Conservation (phyloP, 106 monocot species). For the Iris macrosiphon region DNA sequence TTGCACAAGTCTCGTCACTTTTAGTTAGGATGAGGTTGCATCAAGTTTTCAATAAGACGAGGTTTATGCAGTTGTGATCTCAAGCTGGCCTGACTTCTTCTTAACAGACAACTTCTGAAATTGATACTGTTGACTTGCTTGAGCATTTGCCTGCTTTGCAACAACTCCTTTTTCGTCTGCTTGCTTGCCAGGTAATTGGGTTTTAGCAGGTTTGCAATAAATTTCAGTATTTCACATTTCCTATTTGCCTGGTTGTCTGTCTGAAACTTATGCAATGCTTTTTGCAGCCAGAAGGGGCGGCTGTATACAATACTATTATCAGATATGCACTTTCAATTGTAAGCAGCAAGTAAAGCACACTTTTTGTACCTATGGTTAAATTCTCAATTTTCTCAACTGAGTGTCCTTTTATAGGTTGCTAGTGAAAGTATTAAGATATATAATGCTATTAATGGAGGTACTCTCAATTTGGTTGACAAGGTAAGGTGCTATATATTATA, state of each 20-base stretch:
- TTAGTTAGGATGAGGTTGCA: no score
- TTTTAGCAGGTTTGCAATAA: no score
- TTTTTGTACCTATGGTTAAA: neutral
- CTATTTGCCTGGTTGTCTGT: neutral
- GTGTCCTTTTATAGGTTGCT: conserved; percentile 35
- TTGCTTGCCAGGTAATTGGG: conserved; percentile 54
- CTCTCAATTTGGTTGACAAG: conserved; percentile 65
- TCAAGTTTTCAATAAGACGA: no score
- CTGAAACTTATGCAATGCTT: conserved; percentile 2
- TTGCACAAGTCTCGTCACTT: no score
- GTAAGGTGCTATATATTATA: conserved; percentile 13
- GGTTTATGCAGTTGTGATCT: no score
- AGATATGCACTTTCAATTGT: conserved; percentile 72
- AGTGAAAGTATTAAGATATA: conserved; percentile 64
- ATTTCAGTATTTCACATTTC: neutral
- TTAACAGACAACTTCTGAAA: conserved; percentile 37
- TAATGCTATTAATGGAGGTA: conserved; percentile 53
- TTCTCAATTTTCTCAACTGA: neutral
- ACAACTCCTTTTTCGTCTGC: conserved; percentile 53
- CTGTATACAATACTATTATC: conserved; percentile 51
- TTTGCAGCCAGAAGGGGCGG: conserved; percentile 66
- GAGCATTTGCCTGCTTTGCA: conserved; percentile 68
- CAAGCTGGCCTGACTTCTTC: neutral
- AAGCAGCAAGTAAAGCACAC: conserved; percentile 11
- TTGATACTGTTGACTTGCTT: conserved; percentile 46